Evolutionary conservation across 169 alveolate species (phyloP).

Genomic region (Neospora caninum): DNA sequence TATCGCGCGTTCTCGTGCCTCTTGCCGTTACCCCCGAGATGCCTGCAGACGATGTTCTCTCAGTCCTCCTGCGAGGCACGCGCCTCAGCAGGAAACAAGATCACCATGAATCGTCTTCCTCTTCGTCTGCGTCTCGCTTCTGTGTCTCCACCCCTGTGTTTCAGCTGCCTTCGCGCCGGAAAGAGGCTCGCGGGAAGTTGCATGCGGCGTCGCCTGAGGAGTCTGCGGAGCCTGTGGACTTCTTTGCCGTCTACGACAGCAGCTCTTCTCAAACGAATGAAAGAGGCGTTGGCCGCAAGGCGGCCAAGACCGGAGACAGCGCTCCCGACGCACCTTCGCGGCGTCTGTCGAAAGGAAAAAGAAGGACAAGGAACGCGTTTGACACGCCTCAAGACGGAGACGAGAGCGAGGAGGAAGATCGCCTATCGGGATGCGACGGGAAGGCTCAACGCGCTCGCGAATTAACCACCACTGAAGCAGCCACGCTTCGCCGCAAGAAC

Average conservation of each 20-base stretch:
- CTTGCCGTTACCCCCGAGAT: not conserved
- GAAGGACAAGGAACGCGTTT: not conserved
- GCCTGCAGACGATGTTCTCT: not conserved
- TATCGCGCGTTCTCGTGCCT: too few relatives aligned
- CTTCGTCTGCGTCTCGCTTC: not conserved
- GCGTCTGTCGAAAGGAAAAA: too few relatives aligned
- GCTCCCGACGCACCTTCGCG: not conserved
- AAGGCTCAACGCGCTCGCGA: not conserved
- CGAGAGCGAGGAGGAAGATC: too few relatives aligned
- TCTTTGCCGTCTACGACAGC: not conserved
- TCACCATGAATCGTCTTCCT: not conserved
- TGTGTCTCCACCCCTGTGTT: not conserved
- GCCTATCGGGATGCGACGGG: too few relatives aligned
- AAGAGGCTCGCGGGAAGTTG: not conserved
- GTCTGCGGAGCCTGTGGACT: not conserved
- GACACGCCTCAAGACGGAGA: too few relatives aligned
- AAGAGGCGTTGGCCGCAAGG: not conserved
- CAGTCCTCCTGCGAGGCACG: constrained; percentile 13
- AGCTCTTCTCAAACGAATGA: not conserved
- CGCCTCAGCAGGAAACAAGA: not conserved
- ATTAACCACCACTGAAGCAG: not conserved
- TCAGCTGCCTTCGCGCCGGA: not conserved
- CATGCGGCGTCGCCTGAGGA: not conserved
- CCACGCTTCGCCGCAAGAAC: not conserved
- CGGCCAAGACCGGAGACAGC: not conserved